Conservation (phyloP, 345 rosid genomes). For the Cardamine resedifolia region DNA sequence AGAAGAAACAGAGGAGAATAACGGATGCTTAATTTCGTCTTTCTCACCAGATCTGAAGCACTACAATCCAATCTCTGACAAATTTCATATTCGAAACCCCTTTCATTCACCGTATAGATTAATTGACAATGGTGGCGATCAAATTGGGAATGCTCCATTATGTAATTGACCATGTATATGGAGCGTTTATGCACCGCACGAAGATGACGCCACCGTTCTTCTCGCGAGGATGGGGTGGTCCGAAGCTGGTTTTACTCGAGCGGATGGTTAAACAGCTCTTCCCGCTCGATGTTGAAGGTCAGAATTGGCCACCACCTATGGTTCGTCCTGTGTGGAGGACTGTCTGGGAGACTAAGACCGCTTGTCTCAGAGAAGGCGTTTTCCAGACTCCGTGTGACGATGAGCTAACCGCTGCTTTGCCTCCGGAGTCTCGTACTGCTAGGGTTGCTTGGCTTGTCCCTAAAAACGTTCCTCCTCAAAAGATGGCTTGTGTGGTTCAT, state of each 20-base stretch:
- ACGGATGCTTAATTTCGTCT: background rate
- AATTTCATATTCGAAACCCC: background rate
- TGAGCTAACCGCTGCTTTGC: conserved; percentile 73
- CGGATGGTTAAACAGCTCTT: conserved; percentile 69
- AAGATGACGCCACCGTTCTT: conserved; percentile 82
- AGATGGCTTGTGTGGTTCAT: conserved; percentile 95
- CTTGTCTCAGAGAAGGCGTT: conserved; percentile 80
- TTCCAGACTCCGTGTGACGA: conserved; percentile 85
- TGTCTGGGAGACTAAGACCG: conserved; percentile 77
- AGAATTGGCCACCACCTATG: conserved; percentile 70
- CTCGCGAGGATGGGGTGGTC: conserved; percentile 95
- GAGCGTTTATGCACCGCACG: conserved; percentile 87
- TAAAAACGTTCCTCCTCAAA: conserved; percentile 68
- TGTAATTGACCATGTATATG: conserved; percentile 84
- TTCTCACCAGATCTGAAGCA: conserved; percentile 29
- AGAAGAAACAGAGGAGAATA: background rate
- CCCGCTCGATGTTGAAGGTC: conserved; percentile 62
- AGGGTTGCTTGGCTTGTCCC: conserved; percentile 92
- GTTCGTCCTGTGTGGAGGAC: conserved; percentile 84
- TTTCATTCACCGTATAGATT: background rate
- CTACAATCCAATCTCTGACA: background rate
- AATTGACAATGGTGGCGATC: conserved; percentile 61
- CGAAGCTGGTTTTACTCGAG: conserved; percentile 83
- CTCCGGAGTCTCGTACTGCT: conserved; percentile 81
- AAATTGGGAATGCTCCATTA: conserved; percentile 91